Evolutionary conservation across 2,329 filamentous ascomycete genomes (phyloP), one percentile per base, ranked within the genome.

Genomic region (Chaetomiaceae sp.): DNA sequence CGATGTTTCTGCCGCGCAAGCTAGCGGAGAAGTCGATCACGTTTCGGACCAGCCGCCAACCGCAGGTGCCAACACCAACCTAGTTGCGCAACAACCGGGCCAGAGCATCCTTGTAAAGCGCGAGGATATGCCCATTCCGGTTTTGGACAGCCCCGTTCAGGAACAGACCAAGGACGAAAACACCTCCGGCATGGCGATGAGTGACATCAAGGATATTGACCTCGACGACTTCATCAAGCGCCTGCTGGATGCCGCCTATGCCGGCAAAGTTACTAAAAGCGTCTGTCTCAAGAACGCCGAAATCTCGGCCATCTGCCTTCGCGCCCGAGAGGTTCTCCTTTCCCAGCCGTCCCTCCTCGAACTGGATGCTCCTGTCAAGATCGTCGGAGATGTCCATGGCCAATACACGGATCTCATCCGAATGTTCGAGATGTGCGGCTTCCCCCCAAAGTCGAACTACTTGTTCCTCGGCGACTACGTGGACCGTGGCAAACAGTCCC

Each of bases 401-500:
- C 92, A 97, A 71, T 97, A 96, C 69, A 95, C 90, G 10, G 92
- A 97, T 70, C 75, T 97, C 47, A 95, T 97, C 65, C 85, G 92
- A 58, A 89, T 97, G 81, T 97, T 97, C 66, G 92, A 97, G 70
- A 96, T 96, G 91, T 96, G 92, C 67, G 92, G 92, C 5, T 97
- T 96, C 66, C 92, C 92, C 7, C 92, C 92, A 2, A 86, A 82
- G 57, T 83, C 90, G 34, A 97, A 97, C 74, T 97, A 90, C 67
- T 79, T 97, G 46, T 97, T 96, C 72, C 77, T 97, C 4, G 92
- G 92, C 47, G 92, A 97, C 69, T 97, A 97, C 67, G 92, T 97
- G 65, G 92, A 97, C 69, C 85, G 92, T 50, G 92, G 92, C 63
- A 97, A 97, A 75, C 90, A 96, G 70, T 95, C 89, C 37, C 76